These are phyloP conservation scores for Stachybotrys chlorohalonatus DNA, from an alignment of 2,329 filamentous ascomycete genomes.

Conservation along the genomic window DNA sequence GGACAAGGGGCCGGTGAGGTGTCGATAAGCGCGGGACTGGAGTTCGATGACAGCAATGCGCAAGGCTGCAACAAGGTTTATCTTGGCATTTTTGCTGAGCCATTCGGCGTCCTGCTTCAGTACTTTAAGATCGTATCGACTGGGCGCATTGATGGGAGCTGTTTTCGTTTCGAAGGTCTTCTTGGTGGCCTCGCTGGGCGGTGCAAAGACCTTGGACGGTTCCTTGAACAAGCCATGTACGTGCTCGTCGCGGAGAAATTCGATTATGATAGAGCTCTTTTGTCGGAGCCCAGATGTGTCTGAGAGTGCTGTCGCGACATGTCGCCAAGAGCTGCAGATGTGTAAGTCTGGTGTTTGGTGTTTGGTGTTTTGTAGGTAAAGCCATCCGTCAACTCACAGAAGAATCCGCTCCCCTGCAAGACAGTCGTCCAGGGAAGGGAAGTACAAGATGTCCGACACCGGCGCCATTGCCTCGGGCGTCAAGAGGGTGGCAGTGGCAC, in stretches of 20 bases:
- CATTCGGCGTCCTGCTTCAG: constrained; percentile 81
- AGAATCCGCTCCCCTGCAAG: constrained; percentile 71
- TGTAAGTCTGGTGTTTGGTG: not conserved
- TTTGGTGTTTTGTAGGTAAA: not conserved
- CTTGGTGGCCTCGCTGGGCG: constrained; percentile 53
- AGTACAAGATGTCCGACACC: constrained; percentile 61
- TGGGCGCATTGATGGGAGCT: constrained; percentile 69
- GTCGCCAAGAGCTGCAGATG: constrained; percentile 48
- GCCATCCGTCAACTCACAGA: constrained; percentile 49
- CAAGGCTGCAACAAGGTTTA: constrained; percentile 77
- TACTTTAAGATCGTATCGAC: constrained; percentile 63
- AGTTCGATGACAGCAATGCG: constrained; percentile 75
- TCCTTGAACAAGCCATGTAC: constrained; percentile 60
- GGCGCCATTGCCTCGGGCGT: constrained; percentile 59
- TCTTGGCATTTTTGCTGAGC: constrained; percentile 67
- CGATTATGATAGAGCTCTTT: constrained; percentile 44
- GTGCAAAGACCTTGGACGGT: constrained; percentile 59
- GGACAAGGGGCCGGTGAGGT: constrained; percentile 63
- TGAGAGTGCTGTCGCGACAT: constrained; percentile 44
- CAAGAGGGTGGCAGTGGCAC: constrained; percentile 30
- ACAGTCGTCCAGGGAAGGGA: constrained; percentile 78
- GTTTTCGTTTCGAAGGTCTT: constrained; percentile 74
- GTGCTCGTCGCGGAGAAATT: constrained; percentile 63
- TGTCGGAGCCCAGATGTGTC: constrained; percentile 49
- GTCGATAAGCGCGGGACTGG: constrained; percentile 67